Conservation (phyloP, 1,284 basidiomycete genomes). For the Vanrija humicola region DNA sequence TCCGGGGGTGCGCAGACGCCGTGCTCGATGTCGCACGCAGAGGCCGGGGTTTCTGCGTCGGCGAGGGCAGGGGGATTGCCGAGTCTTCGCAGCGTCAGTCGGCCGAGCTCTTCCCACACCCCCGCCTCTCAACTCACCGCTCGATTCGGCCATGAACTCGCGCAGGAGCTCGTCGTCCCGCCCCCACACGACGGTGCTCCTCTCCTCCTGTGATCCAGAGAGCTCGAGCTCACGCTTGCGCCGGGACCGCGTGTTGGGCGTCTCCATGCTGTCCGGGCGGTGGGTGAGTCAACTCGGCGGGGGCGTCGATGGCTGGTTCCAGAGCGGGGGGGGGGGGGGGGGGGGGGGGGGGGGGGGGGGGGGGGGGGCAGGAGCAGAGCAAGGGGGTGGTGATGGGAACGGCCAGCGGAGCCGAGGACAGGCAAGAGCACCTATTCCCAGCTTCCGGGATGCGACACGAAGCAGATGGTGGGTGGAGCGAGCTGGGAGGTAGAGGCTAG, state of each 20-base stretch:
- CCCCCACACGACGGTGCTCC: conserved; percentile 9
- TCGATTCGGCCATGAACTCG: background rate
- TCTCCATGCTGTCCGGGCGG: conserved; percentile 3
- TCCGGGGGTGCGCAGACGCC: background rate
- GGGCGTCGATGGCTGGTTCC: too few relatives aligned
- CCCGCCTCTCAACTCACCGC: background rate
- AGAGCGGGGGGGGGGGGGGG: background rate
- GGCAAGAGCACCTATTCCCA: too few relatives aligned
- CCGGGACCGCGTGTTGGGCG: conserved; percentile 11
- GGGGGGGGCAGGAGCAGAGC: background rate
- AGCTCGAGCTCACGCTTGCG: conserved; percentile 9
- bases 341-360: background rate
- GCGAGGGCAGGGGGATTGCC: conserved; percentile 8
- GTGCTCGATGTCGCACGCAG: background rate
- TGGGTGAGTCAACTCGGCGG: too few relatives aligned
- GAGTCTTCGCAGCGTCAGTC: background rate
- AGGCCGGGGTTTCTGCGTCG: conserved; percentile 9
- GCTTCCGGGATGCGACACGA: too few relatives aligned
- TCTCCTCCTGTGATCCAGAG: background rate
- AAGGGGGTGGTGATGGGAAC: too few relatives aligned
- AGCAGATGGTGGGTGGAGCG: too few relatives aligned
- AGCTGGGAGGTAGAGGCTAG: too few relatives aligned
- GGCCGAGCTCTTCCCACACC: background rate
- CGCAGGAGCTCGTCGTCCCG: conserved; percentile 9
- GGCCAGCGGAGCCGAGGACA: too few relatives aligned